phyloP scores from a whole-genome alignment of 331 rosid species.

The Dryas integrifolia region DNA sequence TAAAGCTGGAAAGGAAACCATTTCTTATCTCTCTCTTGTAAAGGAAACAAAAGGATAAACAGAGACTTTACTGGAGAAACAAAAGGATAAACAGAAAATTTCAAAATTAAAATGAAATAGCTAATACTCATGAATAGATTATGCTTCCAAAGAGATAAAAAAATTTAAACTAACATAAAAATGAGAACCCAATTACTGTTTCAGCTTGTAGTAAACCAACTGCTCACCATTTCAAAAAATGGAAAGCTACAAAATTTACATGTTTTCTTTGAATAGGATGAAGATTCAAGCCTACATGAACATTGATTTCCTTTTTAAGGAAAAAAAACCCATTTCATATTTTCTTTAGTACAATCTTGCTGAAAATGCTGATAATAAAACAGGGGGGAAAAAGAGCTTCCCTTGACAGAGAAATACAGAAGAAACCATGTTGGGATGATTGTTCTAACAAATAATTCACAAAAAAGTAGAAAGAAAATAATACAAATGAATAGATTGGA shows the following conservation, averaged over 20 bases:
- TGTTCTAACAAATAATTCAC: background rate
- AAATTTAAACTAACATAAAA: background rate
- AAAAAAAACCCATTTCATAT: background rate
- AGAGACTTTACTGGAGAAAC: background rate
- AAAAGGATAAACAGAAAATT: background rate
- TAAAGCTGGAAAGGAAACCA: background rate
- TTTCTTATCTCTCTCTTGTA: background rate
- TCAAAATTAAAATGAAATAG: background rate
- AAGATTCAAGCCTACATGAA: background rate
- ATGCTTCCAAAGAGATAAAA: background rate
- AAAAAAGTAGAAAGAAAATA: conserved; percentile 3
- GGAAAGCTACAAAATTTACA: background rate
- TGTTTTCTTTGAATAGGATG: background rate
- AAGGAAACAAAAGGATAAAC: background rate
- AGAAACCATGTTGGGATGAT: background rate
- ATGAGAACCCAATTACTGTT: background rate
- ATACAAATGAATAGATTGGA: conserved; percentile 6
- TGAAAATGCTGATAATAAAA: background rate
- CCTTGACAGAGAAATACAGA: background rate
- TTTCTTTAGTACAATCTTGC: background rate
- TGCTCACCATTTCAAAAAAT: conserved; percentile 4
- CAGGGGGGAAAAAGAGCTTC: background rate
- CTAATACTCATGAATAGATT: background rate
- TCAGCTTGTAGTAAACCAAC: background rate
- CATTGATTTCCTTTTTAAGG: background rate